Evolutionary conservation across 192 early-diverging fungal genomes (phyloP), one percentile per base, ranked within the genome.

Genomic region (Coemansia sp.): DNA sequence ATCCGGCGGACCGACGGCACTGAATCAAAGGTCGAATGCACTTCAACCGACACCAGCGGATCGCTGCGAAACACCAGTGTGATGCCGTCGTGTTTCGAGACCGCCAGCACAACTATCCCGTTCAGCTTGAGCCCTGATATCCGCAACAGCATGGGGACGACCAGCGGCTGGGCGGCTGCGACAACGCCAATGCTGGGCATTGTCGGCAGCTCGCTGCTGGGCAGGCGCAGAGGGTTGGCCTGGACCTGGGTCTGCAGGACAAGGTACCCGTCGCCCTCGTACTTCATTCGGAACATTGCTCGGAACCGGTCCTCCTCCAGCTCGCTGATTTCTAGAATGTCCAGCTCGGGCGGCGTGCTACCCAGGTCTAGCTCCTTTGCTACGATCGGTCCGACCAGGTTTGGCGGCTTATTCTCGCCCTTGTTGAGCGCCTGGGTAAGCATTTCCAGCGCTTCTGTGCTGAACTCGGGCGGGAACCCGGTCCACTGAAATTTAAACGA

Each of bases 401-500:
- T 92, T 34, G 85, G 82, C 9, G 94, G 94, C 52, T 92, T 95
- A 59, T 89, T 88, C 26, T 89, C 91, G 35, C 74, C 74, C 57
- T 93, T 93, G 79, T 97, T 97, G 23, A 99, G 83, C 14, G 97
- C 95, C 14, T 81, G 82, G 28, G 91, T 89, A 19, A 99, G 82
- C 69, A 92, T 86, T 27, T 82, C 74, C 62, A 86, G 83, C 19
- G 95, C 94, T 62, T 91, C 83, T 15, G 87, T 81, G 46, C 92
- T 86, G 64, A 99, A 97, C 50, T 89, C 87, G 28, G 78, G 67
- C 59, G 84, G 85, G 73, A 99, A 98, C 20, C 81, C 70, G 12
- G 91, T 90, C 97, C 97, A 99, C 67, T 91, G 93, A 75, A 99
- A 91, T 64, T 88, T 91, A 81, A 99, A 99, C 20, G 89, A 84